Base-by-base conservation (phyloP, 2,329 filamentous ascomycete species). In the Cordyceps farinosa region DNA sequence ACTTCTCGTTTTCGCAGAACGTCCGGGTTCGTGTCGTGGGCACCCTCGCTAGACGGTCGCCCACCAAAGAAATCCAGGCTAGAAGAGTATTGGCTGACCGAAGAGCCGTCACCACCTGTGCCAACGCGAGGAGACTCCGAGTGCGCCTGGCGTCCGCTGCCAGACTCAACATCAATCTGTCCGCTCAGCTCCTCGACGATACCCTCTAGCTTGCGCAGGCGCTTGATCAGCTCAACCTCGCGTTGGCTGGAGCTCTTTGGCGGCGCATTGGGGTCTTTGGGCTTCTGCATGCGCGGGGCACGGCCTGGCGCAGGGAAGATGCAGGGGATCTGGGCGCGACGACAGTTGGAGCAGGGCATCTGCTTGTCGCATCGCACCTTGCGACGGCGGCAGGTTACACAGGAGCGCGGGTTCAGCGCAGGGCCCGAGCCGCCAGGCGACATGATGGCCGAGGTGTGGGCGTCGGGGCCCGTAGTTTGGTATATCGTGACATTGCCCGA, bases 331-430 rank as follows among this genome's bases (percentile, higher is more conserved):
- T 87, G 79, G 47, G 87, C 88, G 67, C 88, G 85, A 48, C 84
- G 84, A 73, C 90, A 92, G 73, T 92, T 92, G 69, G 86, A 86
- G 74, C 90, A 92, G 17, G 89, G 88, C 79, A 90, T 86, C 69
- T 85, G 82, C 78, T 92, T 92, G 78, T 92, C 88, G 80, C 90
- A 92, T 70, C 89, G 88, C 61, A 92, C 90, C 74, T 90, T 89
- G 66, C 87, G 79, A 51, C 80, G 78, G 11, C 80, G 76, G 65
- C 80, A 82, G 45, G 79, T 82, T 22, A 82, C 79, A 67, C 80
- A 82, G 65, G 79, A 82, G 65, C 80, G 75, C 36, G 80, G 80
- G 65, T 82, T 82, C 53, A 81, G 64, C 44, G 73, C 74, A 7
- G 76, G 74, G 29, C 70, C 65, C 47, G 71, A 72, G 65, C 73